Base-by-base conservation (phyloP, 257 asterid species). In the Linaria vulgaris region DNA sequence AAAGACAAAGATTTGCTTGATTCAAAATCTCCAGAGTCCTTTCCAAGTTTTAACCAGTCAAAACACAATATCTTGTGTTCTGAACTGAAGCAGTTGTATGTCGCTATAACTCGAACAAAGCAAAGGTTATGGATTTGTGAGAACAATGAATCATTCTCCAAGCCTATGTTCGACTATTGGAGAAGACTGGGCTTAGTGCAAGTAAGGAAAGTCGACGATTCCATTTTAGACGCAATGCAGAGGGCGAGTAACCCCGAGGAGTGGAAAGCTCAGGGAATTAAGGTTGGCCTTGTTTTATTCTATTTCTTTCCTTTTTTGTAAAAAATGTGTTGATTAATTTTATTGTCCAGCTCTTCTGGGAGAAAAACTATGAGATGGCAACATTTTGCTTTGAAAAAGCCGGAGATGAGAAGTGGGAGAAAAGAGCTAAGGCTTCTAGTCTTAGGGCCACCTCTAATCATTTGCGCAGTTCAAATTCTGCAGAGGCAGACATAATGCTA, bases 51-150 rank as follows among this genome's bases (percentile, higher is more conserved):
- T 64, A 76, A 59, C 67, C 61, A 50, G 48, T 76, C 81, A 21
- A 83, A 75, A 64, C 95, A 87, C 44, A 62, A 74, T 44, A 63
- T 84, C 34, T 47, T 87, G 75, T 87, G 95, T 61, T 82, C 88
- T 15, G 95, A 87, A 54, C 66, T 87, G 60, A 87, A 82, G 53
- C 92, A 82, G 50, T 54, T 87, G 13, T 87, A 87, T 13, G 92
- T 87, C 39, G 86, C 92, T 3, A 79, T 84, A 13, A 84, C 95
- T 15, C 77, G 95, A 43, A 84, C 95, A 3, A 76, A 85, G 67
- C 92, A 87, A 71, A 75, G 90, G 57, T 67, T 87, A 59, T 87
- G 95, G 95, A 84, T 87, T 17, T 84, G 82, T 53, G 95, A 87
- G 48, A 77, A 73, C 49, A 51, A 45, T n/a, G 80, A 73, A 41